These are phyloP conservation scores for Trichoderma koningii DNA, from an alignment of 2,329 filamentous ascomycete species.

Conservation along the genomic window DNA sequence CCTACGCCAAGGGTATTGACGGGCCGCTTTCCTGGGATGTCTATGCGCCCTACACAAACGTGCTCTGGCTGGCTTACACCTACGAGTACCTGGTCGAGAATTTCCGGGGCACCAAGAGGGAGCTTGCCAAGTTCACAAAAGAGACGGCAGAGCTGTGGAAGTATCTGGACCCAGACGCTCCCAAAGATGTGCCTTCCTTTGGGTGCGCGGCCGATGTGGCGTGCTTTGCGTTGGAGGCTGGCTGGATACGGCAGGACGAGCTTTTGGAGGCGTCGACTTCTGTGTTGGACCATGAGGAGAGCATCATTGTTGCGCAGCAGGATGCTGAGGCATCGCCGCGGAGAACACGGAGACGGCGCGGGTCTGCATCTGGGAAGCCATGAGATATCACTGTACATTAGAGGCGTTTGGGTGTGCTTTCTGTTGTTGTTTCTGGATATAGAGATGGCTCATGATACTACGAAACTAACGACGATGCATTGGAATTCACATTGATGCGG, in stretches of 20 bases:
- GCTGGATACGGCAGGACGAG: constrained; percentile 59
- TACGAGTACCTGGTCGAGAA: constrained; percentile 55
- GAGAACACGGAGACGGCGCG: constrained; percentile 31
- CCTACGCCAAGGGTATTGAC: constrained; percentile 50
- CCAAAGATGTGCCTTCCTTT: constrained; percentile 52
- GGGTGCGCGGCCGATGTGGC: constrained; percentile 59
- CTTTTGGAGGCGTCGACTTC: constrained; percentile 45
- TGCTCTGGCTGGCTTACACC: constrained; percentile 65
- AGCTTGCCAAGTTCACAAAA: constrained; percentile 49
- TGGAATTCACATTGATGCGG: background rate
- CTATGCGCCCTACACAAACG: constrained; percentile 63
- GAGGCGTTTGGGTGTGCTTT: background rate
- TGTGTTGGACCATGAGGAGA: constrained; percentile 45
- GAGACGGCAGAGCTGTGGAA: constrained; percentile 56
- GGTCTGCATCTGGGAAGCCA: background rate
- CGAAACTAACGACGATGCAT: background rate
- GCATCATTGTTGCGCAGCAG: constrained; percentile 42
- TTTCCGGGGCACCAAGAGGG: constrained; percentile 51
- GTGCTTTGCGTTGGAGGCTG: constrained; percentile 58
- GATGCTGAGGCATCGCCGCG: constrained; percentile 32
- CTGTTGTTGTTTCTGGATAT: background rate
- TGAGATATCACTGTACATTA: constrained; percentile 9
- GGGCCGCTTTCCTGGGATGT: constrained; percentile 57
- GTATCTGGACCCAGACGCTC: constrained; percentile 56
- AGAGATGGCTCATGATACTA: constrained; percentile 1